Evolutionary conservation across 1,139 yeast species (phyloP).

Genomic region (Arxiozyma telluris): DNA sequence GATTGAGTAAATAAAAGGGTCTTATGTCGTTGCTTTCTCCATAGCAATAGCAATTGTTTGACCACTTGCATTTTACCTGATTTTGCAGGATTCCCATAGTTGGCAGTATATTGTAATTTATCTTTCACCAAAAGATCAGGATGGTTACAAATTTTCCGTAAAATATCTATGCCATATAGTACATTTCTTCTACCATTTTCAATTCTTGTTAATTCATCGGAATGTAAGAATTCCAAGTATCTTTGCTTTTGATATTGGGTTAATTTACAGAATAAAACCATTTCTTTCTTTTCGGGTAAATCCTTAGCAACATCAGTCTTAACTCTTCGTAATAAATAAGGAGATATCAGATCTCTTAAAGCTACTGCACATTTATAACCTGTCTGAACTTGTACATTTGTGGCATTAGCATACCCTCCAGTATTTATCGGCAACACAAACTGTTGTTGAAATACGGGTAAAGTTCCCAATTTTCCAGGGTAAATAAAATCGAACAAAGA

Average conservation of each 20-base stretch:
- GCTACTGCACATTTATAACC: conserved; percentile 95
- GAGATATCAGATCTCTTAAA: conserved; percentile 77
- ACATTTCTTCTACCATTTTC: conserved; percentile 72
- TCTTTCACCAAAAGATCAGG: conserved; percentile 76
- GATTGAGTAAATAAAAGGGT: conserved; percentile 84
- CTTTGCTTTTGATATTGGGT: conserved; percentile 68
- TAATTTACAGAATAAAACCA: conserved; percentile 82
- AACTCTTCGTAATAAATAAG: conserved; percentile 76
- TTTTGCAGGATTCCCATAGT: conserved; percentile 57
- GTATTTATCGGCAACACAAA: conserved; percentile 86
- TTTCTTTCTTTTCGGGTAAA: conserved; percentile 84
- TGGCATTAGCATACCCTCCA: conserved; percentile 98
- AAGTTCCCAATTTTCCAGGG: conserved; percentile 88
- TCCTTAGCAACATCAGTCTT: conserved; percentile 97
- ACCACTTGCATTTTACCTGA: conserved; percentile 93
- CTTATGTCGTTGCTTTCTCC: conserved; percentile 73
- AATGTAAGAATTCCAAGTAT: conserved; percentile 62
- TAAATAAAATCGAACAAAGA: conserved; percentile 88
- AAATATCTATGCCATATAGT: conserved; percentile 78
- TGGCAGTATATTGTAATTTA: conserved; percentile 34
- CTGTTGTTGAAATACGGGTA: conserved; percentile 89
- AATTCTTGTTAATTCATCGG: conserved; percentile 69
- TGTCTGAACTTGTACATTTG: conserved; percentile 90
- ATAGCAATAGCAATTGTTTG: conserved; percentile 59
- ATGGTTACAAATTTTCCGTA: conserved; percentile 90